Evolutionary conservation across 129 eudicot species (phyloP).

Genomic region (Tagetes erecta): DNA sequence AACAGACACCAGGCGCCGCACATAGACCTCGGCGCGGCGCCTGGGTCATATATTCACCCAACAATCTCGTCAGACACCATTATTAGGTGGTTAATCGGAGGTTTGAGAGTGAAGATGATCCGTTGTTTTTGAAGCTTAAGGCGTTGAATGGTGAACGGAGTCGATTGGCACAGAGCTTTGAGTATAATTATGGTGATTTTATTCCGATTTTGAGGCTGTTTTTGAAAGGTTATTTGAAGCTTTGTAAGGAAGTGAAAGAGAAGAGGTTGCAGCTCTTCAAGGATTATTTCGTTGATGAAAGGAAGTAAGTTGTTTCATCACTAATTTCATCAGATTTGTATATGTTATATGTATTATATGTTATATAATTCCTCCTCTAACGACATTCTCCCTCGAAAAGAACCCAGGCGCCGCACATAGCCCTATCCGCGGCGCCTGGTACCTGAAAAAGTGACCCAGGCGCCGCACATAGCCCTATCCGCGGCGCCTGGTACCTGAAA

Average conservation of each 20-base stretch:
- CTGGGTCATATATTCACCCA: too few relatives aligned
- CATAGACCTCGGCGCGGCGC: too few relatives aligned
- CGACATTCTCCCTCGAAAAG: too few relatives aligned
- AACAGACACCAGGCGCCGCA: too few relatives aligned
- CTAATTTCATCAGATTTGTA: too few relatives aligned
- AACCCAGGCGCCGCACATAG: too few relatives aligned
- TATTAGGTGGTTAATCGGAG: slow-evolving; percentile 56
- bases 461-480: too few relatives aligned
- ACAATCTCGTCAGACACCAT: too few relatives aligned
- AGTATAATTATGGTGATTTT: slow-evolving; percentile 86
- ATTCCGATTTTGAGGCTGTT: slow-evolving; percentile 84
- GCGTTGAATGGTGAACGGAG: slow-evolving; percentile 76
- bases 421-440: too few relatives aligned
- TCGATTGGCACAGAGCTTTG: slow-evolving; percentile 38
- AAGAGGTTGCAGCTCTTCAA: slow-evolving; percentile 76
- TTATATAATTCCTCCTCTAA: too few relatives aligned
- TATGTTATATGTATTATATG: neutral
- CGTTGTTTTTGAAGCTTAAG: neutral
- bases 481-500: too few relatives aligned
- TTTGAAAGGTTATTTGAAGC: slow-evolving; percentile 70
- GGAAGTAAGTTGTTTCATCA: slow-evolving; percentile 54
- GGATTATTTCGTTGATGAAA: slow-evolving; percentile 78
- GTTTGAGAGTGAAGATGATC: slow-evolving; percentile 77
- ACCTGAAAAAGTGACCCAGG: too few relatives aligned
- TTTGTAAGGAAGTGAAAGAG: slow-evolving; percentile 73